Evolutionary conservation across 2,329 filamentous ascomycete genomes (phyloP).

Genomic region (Dactylellina cionopaga): DNA sequence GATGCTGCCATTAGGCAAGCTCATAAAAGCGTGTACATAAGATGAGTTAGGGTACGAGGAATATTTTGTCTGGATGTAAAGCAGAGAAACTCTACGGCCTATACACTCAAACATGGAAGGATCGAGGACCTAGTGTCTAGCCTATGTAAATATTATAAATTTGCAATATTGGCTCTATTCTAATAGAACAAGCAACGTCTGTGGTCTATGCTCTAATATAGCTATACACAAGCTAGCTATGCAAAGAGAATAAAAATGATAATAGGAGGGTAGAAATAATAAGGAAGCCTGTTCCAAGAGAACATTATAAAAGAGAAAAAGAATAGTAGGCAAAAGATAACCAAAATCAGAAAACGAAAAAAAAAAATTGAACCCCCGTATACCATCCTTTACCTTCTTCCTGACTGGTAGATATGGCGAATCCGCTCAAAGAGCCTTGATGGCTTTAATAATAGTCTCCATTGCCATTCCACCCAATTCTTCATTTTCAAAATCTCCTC

Average conservation of each 20-base stretch:
- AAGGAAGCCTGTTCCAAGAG: conserved; percentile 25
- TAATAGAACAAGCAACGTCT: not conserved
- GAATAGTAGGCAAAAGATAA: too few relatives aligned
- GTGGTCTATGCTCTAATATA: conserved; percentile 45
- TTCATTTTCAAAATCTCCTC: conserved; percentile 64
- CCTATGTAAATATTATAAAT: conserved; percentile 22
- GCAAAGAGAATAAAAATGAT: conserved; percentile 33
- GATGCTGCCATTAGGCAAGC: too few relatives aligned
- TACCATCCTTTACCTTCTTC: not conserved
- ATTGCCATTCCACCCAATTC: conserved; percentile 64
- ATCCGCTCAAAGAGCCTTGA: conserved; percentile 69
- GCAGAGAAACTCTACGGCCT: too few relatives aligned
- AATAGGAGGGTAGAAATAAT: conserved; percentile 22
- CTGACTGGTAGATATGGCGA: too few relatives aligned
- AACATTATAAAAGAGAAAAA: conserved; percentile 26
- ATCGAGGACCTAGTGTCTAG: not conserved
- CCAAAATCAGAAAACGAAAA: not conserved
- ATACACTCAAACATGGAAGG: too few relatives aligned
- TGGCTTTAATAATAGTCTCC: conserved; percentile 70
- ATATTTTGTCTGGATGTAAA: too few relatives aligned
- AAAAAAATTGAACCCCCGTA: not conserved
- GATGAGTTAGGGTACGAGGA: too few relatives aligned
- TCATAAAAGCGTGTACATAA: too few relatives aligned
- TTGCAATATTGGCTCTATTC: conserved; percentile 11
- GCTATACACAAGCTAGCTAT: conserved; percentile 38